Percentiles rank a stretch among this genome's conserved stretches.
phyloP scores from a whole-genome alignment of 371 early-diverging fungal genomes.

The Rhizopus stolonifer region DNA sequence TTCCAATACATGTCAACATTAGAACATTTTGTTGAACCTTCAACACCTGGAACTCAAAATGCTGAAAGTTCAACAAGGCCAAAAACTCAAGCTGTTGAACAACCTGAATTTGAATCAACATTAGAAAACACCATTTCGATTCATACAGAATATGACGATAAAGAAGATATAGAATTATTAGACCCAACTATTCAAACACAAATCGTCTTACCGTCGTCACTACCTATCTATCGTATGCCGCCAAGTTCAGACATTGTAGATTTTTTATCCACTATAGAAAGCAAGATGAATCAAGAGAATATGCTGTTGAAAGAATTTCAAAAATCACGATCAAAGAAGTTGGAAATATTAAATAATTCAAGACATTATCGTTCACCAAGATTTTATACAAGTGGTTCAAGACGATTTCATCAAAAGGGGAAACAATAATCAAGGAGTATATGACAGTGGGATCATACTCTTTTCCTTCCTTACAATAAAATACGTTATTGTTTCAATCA shows the following conservation, averaged over 20 bases:
- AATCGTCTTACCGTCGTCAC: conserved; percentile 1
- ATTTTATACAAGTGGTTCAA: conserved; percentile 3
- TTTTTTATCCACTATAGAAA: conserved; percentile 35
- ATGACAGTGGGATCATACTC: not conserved
- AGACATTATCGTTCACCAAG: conserved; percentile 3
- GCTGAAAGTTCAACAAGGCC: conserved; percentile 1
- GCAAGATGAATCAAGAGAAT: conserved; percentile 25
- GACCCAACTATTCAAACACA: conserved; percentile 1
- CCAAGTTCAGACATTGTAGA: conserved; percentile 41
- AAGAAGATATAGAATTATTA: not conserved
- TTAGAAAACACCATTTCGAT: not conserved
- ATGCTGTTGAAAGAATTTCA: conserved; percentile 15
- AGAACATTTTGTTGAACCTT: conserved; percentile 38
- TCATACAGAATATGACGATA: conserved; percentile 4
- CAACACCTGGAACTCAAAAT: conserved; percentile 5
- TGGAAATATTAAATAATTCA: conserved; percentile 11
- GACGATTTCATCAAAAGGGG: conserved; percentile 10
- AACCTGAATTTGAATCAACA: not conserved
- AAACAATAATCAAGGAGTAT: not conserved
- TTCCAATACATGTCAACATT: conserved; percentile 31
- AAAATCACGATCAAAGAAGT: conserved; percentile 11
- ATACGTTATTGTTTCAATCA: too few relatives aligned
- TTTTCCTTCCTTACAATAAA: too few relatives aligned
- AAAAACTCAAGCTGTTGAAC: not conserved
- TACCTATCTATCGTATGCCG: conserved; percentile 48